Evolutionary conservation across 352 stramenopile genomes (phyloP).

Genomic region (Globisporangium ultimum): DNA sequence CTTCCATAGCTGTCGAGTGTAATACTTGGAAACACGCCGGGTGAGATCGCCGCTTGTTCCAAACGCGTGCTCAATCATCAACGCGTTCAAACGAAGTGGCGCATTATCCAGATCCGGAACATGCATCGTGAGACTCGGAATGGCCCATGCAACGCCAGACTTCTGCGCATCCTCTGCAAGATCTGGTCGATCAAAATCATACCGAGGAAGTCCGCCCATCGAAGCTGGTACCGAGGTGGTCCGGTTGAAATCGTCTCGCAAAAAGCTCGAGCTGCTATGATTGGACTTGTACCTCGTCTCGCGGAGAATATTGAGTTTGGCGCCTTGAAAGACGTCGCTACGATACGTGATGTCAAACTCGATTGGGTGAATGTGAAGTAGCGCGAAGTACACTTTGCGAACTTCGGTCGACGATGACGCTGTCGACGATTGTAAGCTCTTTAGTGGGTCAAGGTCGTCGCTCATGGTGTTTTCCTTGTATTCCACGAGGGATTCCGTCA

Average conservation of each 20-base stretch:
- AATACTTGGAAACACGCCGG: slow-evolving; percentile 87
- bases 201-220: slow-evolving; percentile 18
- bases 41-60: slow-evolving; percentile 83
- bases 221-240: slow-evolving; percentile 31
- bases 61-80: slow-evolving; percentile 90
- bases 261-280: slow-evolving; percentile 5
- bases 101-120: slow-evolving; percentile 88
- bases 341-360: slow-evolving; percentile 88
- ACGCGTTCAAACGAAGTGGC: slow-evolving; percentile 75
- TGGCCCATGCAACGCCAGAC: slow-evolving; percentile 62
- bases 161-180: slow-evolving; percentile 35
- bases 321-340: slow-evolving; percentile 82
- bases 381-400: slow-evolving; percentile 86
- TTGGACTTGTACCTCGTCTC: slow-evolving; percentile 45
- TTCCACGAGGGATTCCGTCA: slow-evolving; percentile 68
- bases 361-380: slow-evolving; percentile 86
- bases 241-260: slow-evolving; percentile 31
- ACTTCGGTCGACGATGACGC: slow-evolving; percentile 65
- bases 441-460: slow-evolving; percentile 76
- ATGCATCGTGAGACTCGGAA: slow-evolving; percentile 86
- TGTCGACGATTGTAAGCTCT: slow-evolving; percentile 63
- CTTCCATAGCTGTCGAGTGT: slow-evolving; percentile 86
- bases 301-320: slow-evolving; percentile 42
- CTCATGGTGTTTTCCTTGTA: slow-evolving; percentile 77
- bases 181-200: slow-evolving; percentile 27